Evolutionary conservation across 768 basidiomycete genomes (phyloP).

Genomic region (Hydnum rufescens): DNA sequence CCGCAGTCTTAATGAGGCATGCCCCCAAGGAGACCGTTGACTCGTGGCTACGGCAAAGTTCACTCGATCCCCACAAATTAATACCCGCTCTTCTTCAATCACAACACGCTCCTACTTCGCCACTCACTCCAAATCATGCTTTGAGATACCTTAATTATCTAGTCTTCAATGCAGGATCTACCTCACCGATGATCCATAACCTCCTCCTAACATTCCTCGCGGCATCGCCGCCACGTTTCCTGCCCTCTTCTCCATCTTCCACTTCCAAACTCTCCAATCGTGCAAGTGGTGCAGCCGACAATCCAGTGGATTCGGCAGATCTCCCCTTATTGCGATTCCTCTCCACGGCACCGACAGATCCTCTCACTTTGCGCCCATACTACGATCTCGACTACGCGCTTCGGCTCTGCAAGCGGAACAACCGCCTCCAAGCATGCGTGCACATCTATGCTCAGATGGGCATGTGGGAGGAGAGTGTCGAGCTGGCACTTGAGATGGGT

Average conservation of each 20-base stretch:
- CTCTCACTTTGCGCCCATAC: constrained; percentile 68
- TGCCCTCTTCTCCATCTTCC: neutral
- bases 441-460: constrained; percentile 98
- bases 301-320: constrained; percentile 26
- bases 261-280: neutral
- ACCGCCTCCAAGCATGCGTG: constrained; percentile 74
- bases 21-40: constrained; percentile 82
- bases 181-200: constrained; percentile 80
- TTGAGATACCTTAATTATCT: constrained; percentile 76
- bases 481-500: constrained; percentile 82
- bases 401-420: constrained; percentile 68
- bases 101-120: constrained; percentile 53
- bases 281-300: constrained; percentile 4
- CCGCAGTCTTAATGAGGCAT: constrained; percentile 68
- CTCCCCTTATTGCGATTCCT: constrained; percentile 69
- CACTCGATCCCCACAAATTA: constrained; percentile 63
- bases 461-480: constrained; percentile 88
- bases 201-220: constrained; percentile 75
- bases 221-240: constrained; percentile 26
- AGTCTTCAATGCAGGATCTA: constrained; percentile 62
- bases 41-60: constrained; percentile 69
- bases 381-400: constrained; percentile 96
- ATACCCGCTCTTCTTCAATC: constrained; percentile 75
- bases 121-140: constrained; percentile 62
- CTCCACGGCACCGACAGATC: constrained; percentile 58